Evolutionary conservation across 768 basidiomycete genomes (phyloP), one percentile per base, ranked within the genome.

Genomic region (Mrakia hoshinonis): DNA sequence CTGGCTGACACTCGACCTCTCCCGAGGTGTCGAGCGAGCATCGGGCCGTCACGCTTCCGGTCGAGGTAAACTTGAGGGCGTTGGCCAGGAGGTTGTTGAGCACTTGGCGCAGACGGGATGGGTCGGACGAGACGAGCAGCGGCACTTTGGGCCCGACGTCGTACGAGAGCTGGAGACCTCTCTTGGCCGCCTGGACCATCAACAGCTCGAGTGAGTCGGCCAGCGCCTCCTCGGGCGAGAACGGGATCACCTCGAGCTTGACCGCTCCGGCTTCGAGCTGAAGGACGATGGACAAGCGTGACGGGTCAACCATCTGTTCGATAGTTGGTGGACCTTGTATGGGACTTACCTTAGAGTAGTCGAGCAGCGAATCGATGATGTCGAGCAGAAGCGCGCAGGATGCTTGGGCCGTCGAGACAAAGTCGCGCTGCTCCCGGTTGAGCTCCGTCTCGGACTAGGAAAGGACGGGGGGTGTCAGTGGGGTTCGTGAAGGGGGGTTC

Each of bases 181-280:
- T 61, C 58, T 61, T 61, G 15, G 58, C 58, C 2, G 58, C 58
- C 4, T 61, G 36, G 58, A 61, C 58, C 58, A 61, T 61, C 0
- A 90, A 79, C 24, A 90, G 81, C 76, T 89, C 89, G 86, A 89
- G 86, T 77, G 87, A 89, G 77, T 90, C 88, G 10, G 87, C 89
- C 62, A 89, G 85, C 31, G 87, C 84, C 75, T 87, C 86, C 81
- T 89, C 88, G 10, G 88, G 85, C 22, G 85, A 77, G 75, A 89
- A 88, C 0, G 85, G 84, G 58, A 85, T 85, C 38, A 83, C 84
- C 74, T 89, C 87, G 52, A 90, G 77, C 78, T 89, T 90, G 26
- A 89, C 82, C 26, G 88, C 87, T 60, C 87, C 88, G 24, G 88
- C 89, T 77, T 90, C 89, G 1, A 89, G 80, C 77, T 43, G 43